These are phyloP conservation scores for Phaeodactylum tricornutum DNA, from an alignment of 108 stramenopile species.

Conservation along the genomic window DNA sequence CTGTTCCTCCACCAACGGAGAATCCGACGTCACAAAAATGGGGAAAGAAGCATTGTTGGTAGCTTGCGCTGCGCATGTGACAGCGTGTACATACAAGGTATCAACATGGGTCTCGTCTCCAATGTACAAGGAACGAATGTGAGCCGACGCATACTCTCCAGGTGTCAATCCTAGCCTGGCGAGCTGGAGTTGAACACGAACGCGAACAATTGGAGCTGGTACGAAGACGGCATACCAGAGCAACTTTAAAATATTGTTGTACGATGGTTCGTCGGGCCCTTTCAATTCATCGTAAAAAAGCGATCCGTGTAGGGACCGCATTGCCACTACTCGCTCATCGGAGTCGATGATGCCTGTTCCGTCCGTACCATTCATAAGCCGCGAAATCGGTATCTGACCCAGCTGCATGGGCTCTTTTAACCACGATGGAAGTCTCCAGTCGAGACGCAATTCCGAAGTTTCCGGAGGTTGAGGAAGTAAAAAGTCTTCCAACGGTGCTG, in stretches of 20 bases:
- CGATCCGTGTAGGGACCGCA: not conserved
- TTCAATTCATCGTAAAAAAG: not conserved
- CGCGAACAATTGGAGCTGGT: constrained; percentile 20
- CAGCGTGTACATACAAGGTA: too few species aligned
- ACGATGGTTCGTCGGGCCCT: constrained; percentile 2
- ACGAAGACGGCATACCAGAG: constrained; percentile 21
- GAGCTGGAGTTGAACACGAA: constrained; percentile 12
- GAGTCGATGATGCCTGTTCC: constrained; percentile 2
- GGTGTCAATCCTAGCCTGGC: constrained; percentile 15
- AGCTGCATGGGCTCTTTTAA: constrained; percentile 1
- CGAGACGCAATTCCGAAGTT: constrained; percentile 14
- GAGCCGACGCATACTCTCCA: constrained; percentile 23
- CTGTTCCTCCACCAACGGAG: too few species aligned
- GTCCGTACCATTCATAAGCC: constrained; percentile 1
- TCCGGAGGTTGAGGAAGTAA: constrained; percentile 32
- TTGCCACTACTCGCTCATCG: not conserved
- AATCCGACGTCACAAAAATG: too few species aligned
- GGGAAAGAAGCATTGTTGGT: too few species aligned
- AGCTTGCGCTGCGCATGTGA: too few species aligned
- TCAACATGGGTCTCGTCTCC: too few species aligned
- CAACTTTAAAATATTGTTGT: constrained; percentile 3
- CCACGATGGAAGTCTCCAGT: constrained; percentile 31
- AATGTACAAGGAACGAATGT: constrained; percentile 30
- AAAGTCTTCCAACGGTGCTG: constrained; percentile 31
- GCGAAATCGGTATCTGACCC: not conserved